Conservation (phyloP, 441 rosid species). For the Adansonia madagascariensis region DNA sequence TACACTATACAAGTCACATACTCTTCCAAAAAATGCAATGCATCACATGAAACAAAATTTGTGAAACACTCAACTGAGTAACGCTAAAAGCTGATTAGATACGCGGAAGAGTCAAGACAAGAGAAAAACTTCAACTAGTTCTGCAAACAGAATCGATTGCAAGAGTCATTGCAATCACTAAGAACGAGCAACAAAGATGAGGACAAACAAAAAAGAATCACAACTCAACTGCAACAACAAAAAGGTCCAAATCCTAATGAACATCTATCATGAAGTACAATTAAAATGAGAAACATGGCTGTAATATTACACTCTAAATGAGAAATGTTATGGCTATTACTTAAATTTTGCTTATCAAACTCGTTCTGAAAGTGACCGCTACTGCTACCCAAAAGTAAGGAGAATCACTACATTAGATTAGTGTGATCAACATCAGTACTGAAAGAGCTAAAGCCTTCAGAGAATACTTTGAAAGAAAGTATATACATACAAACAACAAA, state of each 20-base stretch:
- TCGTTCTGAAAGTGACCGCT: background rate
- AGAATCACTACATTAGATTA: background rate
- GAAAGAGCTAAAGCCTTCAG: background rate
- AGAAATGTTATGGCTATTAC: background rate
- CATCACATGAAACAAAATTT: background rate
- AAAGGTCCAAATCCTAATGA: background rate
- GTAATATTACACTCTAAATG: background rate
- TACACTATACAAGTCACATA: background rate
- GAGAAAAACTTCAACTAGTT: background rate
- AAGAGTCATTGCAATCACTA: constrained; percentile 1
- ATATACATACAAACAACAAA: background rate
- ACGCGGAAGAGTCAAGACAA: background rate
- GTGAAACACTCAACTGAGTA: constrained; percentile 14
- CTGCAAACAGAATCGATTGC: background rate
- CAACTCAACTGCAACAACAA: background rate
- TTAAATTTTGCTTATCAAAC: background rate
- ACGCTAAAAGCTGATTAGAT: constrained; percentile 12
- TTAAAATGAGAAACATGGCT: background rate
- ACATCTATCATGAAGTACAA: background rate
- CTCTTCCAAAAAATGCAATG: background rate
- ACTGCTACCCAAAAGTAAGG: background rate
- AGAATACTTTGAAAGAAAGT: background rate
- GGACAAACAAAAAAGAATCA: background rate
- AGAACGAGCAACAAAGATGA: background rate
- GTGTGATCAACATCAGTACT: background rate